These are phyloP conservation scores for Haplographium delicatum DNA, from an alignment of 495 filamentous ascomycete genomes.

Conservation along the genomic window DNA sequence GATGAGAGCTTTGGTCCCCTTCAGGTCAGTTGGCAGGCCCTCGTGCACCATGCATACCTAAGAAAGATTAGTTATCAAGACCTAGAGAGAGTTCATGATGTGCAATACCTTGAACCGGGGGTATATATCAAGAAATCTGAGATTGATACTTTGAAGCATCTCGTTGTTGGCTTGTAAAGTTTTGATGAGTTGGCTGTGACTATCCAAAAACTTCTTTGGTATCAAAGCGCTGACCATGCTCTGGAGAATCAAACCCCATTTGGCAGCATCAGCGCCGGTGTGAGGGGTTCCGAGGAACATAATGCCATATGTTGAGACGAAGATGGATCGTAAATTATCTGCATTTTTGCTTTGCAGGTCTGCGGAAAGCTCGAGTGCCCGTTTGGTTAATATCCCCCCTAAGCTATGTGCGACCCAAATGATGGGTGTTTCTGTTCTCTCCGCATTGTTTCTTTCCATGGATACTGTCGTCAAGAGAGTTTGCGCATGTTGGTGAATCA, in stretches of 20 bases:
- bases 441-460: constrained; percentile 47
- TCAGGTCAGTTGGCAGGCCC: constrained; percentile 59
- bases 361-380: constrained; percentile 33
- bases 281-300: constrained; percentile 89
- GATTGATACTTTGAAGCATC: constrained; percentile 75
- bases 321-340: constrained; percentile 71
- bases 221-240: constrained; percentile 65
- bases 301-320: constrained; percentile 77
- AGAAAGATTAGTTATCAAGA: neutral
- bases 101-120: constrained; percentile 45
- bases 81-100: too few species aligned
- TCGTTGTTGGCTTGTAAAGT: constrained; percentile 74
- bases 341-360: constrained; percentile 52
- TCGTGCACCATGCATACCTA: constrained; percentile 64
- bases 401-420: constrained; percentile 84
- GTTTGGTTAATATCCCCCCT: constrained; percentile 77
- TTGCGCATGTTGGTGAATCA: constrained; percentile 78
- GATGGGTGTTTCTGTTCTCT: constrained; percentile 59
- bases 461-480: constrained; percentile 62
- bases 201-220: constrained; percentile 65
- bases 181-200: constrained; percentile 62
- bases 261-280: constrained; percentile 68
- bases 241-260: constrained; percentile 71
- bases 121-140: constrained; percentile 67
- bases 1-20: constrained; percentile 52